These are phyloP conservation scores for Arxiozyma telluris DNA, from an alignment of 1,139 yeast genomes.

Conservation along the genomic window DNA sequence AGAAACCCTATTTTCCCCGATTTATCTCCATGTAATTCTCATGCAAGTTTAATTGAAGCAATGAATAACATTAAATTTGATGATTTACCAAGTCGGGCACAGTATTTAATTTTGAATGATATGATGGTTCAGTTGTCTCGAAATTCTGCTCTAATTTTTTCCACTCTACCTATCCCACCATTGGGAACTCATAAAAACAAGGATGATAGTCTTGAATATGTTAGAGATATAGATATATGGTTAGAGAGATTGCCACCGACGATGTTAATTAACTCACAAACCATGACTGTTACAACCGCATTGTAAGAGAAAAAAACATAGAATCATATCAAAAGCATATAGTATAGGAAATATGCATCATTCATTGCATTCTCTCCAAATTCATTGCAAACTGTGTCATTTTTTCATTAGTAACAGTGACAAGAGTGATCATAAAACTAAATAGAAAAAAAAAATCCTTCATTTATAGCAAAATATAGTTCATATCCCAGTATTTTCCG, in stretches of 20 bases:
- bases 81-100: constrained; percentile 84
- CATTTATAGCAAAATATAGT: not conserved
- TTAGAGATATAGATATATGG: constrained; percentile 72
- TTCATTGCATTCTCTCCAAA: no score
- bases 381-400: no score
- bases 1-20: constrained; percentile 17
- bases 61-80: constrained; percentile 51
- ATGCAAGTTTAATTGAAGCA: constrained; percentile 27
- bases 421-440: not conserved
- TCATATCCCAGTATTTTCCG: not conserved
- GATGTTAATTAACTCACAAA: constrained; percentile 75
- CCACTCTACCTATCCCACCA: constrained; percentile 84
- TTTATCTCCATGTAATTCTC: constrained; percentile 24
- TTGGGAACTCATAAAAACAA: constrained; percentile 69
- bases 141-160: constrained; percentile 62
- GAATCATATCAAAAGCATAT: no score
- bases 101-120: constrained; percentile 79
- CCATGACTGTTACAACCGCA: constrained; percentile 92
- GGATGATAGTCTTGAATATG: constrained; percentile 63
- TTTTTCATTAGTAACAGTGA: not conserved
- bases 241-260: constrained; percentile 73
- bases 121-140: constrained; percentile 60
- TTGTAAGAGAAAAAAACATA: constrained; percentile 35
- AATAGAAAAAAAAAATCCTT: not conserved
- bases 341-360: no score